Evolutionary conservation across 495 filamentous ascomycete genomes (phyloP), one percentile per base, ranked within the genome.

Genomic region (Penicillium roqueforti): DNA sequence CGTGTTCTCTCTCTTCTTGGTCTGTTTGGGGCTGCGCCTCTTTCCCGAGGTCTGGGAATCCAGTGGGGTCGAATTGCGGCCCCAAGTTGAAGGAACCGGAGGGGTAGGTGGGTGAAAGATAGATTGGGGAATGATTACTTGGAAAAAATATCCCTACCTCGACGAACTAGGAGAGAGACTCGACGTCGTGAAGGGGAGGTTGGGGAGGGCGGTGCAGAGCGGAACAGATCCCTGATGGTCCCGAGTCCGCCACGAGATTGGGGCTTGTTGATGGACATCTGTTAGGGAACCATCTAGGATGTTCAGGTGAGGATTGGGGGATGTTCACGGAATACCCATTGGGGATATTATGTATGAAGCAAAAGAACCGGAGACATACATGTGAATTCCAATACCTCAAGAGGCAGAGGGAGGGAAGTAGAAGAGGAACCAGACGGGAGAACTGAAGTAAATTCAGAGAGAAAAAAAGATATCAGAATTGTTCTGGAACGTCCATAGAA

Each of bases 181-280:
- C 68, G 60, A 56, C 56, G 67, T 36, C 66, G 68, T 45, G 71
- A 66, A 40, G 63, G 63, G 45, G 65, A 61, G 26, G 66, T 37
- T 54, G 59, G 54, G 49, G 67, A 61, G 19, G 71, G 57, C 16
- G 57, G 57, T 54, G 59, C 51, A 62, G 68, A 67, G 46, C 66
- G 69, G 59, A 73, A 75, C 54, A 73, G 60, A 54, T 69, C 64
- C 56, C 65, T 59, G 48, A 74, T 59, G 47, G 61, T 52, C 42
- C 69, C 69, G 56, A 72, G 57, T 67, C 69, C 69, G 65, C 66
- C 59, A 57, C 66, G 62, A 62, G 66, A 44, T 56, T 68, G 68
- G 58, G 66, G 57, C 55, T 74, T 63, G 47, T 73, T 68, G 56
- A 63, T 60, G 65, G 69, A 72, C 70, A 76, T 75, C 61, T 64